Evolutionary conservation across 2,329 filamentous ascomycete species (phyloP), one percentile per base, ranked within the genome.

Genomic region (Cylindrodendrum hubeiense): DNA sequence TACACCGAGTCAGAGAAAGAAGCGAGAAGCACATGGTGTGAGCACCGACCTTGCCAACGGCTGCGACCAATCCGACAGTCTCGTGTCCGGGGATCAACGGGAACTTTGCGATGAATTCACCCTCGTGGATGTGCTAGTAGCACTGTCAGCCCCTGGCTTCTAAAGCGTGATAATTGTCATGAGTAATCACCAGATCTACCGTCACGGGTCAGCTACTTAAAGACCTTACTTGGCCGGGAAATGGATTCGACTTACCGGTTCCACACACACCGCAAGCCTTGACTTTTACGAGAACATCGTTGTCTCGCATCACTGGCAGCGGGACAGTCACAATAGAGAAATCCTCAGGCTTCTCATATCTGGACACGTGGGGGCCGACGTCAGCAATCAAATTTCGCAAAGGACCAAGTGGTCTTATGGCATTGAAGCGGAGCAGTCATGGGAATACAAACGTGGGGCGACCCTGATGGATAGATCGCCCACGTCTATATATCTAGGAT

Each of bases 51-150:
- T 83, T 83, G 51, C 87, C 87, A 41, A 88, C 75, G 13, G 84
- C 87, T 33, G 87, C 90, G 60, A 92, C 84, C 37, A 89, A 85
- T 70, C 90, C 90, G 43, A 90, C 87, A 37, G 90, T 91, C 77
- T 92, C 90, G 72, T 92, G 90, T 53, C 90, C 89, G 64, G 89
- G 89, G 71, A 91, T 89, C 63, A 91, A 81, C 55, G 89, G 89
- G 75, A 91, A 91, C 80, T 89, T 81, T 68, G 81, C 82, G 46
- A 84, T 83, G 71, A 92, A 92, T 79, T 92, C 89, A 74, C 90
- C 90, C 77, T 91, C 87, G 74, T 92, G 89, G 72, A 89, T 90
- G 74, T 90, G 87, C 77, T 76, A 58, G 21, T 60, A 21, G 9
- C 10, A 28, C 8, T 54, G 47, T 67, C 57, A 71, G 64, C 33